These are phyloP conservation scores for Asclepias syriaca DNA, from an alignment of 257 asterid species.

Conservation along the genomic window DNA sequence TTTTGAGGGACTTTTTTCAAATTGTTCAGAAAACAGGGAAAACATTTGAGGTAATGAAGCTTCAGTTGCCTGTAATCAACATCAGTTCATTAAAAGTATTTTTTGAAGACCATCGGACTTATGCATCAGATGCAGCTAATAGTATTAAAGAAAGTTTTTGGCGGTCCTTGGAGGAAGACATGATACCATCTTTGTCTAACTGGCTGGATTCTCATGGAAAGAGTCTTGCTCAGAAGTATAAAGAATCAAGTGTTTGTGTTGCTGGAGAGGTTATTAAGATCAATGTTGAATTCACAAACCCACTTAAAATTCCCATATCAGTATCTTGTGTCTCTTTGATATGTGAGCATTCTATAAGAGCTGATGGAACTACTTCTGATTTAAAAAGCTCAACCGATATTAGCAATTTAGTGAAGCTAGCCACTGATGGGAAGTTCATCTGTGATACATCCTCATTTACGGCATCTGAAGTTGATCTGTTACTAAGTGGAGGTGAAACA, in stretches of 20 bases:
- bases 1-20: constrained; percentile 76
- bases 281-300: constrained; percentile 71
- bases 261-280: constrained; percentile 95
- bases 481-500: constrained; percentile 65
- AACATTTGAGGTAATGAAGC: constrained; percentile 72
- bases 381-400: constrained; percentile 44
- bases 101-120: constrained; percentile 93
- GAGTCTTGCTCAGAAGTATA: constrained; percentile 53
- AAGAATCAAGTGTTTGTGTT: constrained; percentile 82
- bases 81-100: constrained; percentile 54
- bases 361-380: constrained; percentile 44
- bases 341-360: constrained; percentile 60
- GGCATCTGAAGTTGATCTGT: constrained; percentile 65
- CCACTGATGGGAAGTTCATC: constrained; percentile 43
- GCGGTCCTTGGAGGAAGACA: constrained; percentile 79
- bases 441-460: constrained; percentile 50
- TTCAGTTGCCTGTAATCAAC: constrained; percentile 82
- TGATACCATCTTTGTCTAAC: constrained; percentile 72
- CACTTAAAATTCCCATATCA: constrained; percentile 87
- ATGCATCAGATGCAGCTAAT: constrained; percentile 72
- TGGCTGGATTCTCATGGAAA: constrained; percentile 84
- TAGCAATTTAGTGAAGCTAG: constrained; percentile 39
- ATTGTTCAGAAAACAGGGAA: constrained; percentile 88
- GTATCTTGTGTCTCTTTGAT: constrained; percentile 65
- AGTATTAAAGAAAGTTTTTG: constrained; percentile 68